Base-by-base conservation (phyloP, 371 early-diverging fungal species). In the Batkoa obscura region DNA sequence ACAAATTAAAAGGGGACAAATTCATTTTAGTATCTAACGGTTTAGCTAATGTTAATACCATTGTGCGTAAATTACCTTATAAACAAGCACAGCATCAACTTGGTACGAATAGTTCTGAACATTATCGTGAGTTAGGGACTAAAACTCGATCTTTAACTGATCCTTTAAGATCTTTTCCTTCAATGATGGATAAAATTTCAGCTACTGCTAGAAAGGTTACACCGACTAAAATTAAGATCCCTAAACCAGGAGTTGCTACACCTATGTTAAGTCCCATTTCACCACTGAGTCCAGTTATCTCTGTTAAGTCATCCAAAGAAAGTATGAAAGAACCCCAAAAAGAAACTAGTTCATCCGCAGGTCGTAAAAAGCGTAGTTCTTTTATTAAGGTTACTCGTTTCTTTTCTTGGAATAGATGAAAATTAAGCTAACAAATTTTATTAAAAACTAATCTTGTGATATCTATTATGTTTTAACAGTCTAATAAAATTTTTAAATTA, bases 21-120 rank as follows among this genome's bases (percentile, higher is more conserved):
- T 39, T 5, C 53, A 39, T 53, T 4, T n/a, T 53, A 5, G 39
- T 53, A 8, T 53, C 53, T 39, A 53, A 53, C 53, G 53, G 53
- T 4, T 12, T 30, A 23, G 53, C 53, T 23, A 53, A 10, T 31
- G 35, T 39, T n/a, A 6, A 53, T 30, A 3, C 3, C 51, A 17
- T 12, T 6, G 38, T 39, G 3, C 2, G 5, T 4, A 53, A 39
- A 23, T 30, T 15, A 15, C 53, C 53, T 35, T 15, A 45, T 23
- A 45, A 45, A 23, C 23, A 13, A 13, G 15, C 45, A 6, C 53
- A 53, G 39, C 53, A 53, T 39, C 35, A 41, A 23, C 53, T 53
- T 41, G 53, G 53, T 2, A 17, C 53, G 8, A 35, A 35, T n/a
- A 13, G n/a, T 30, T n/a, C 39, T 3, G 53, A 53, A 2, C 53